Evolutionary conservation across 179 eudicot species (phyloP), one percentile per base, ranked within the genome.

Genomic region (Drosera spatulata): DNA sequence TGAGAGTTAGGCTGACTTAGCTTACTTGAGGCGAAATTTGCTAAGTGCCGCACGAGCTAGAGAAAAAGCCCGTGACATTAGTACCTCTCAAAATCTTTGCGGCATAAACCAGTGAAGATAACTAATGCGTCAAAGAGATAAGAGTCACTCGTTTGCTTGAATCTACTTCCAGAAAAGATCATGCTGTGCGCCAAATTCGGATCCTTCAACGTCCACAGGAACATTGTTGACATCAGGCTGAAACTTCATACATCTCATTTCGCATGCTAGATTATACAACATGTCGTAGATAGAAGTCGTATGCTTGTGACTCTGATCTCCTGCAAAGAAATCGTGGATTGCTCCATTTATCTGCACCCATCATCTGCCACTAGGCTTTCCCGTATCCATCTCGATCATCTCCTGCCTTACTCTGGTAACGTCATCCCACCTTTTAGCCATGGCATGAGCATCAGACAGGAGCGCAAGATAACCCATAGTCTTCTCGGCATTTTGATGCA

Each of bases 391-490:
- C 56, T 60, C 76, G 42, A 53, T 58, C 78, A 86, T 77, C 70
- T 68, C 85, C 61, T 65, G 54, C 67, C 86, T 63, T 49, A 82
- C 56, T 15, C 37, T 15, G 12, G 63, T 75, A 50, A 75, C 77
- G 62, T 85, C 83, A 13, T 64, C 46, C 86, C 86, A 85, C 73
- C 69, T 82, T 62, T 67, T 68, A 8, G 57, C 74, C 61, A 68
- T 56, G 3, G 79, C 80, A 77, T 73, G 75, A 50, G 73, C 75
- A 61, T 87, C 70, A 50, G 82, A 77, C 46, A 85, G 40, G 4
- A 82, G 75, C 54, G 73, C 75, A 41, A 82, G 74, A 69, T 82
- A 87, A 3, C 80, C 85, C 39, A 74, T 72, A 65, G 82, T 77
- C 67, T 57, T 60, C 55, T 80, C 77, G n/a, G 69, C 54, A 7